Conservation (phyloP, 306 rosid species). For the Biancaea sappan region DNA sequence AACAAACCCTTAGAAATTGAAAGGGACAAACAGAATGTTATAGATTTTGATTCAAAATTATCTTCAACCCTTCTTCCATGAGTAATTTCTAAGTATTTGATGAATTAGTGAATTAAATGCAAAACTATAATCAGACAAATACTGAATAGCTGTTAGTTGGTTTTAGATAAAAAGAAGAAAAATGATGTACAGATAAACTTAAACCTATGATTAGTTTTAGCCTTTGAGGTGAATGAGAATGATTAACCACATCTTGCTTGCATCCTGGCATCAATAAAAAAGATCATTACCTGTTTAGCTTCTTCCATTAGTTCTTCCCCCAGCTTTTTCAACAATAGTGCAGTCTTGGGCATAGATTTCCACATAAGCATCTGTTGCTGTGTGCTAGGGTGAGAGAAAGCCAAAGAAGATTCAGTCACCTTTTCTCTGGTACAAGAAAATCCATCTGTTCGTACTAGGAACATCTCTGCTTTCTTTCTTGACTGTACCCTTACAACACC, state of each 20-base stretch:
- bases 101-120: neutral
- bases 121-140: too few relatives aligned
- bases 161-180: too few relatives aligned
- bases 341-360: conserved; percentile 93
- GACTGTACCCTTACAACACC: conserved; percentile 99
- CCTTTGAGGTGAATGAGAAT: too few relatives aligned
- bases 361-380: conserved; percentile 99
- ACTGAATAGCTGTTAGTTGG: too few relatives aligned
- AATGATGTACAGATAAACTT: too few relatives aligned
- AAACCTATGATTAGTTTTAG: too few relatives aligned
- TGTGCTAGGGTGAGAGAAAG: conserved; percentile 95
- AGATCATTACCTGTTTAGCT: conserved; percentile 81
- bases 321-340: conserved; percentile 82
- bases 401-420: conserved; percentile 96
- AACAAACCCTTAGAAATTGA: too few relatives aligned
- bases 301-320: conserved; percentile 94
- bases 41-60: neutral
- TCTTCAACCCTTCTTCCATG: neutral
- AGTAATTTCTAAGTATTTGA: conserved; percentile 4
- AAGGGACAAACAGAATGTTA: too few relatives aligned
- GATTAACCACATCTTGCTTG: too few relatives aligned
- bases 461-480: conserved; percentile 99
- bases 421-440: conserved; percentile 95
- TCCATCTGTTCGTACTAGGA: conserved; percentile 96
- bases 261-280: neutral